Evolutionary conservation across 768 basidiomycete genomes (phyloP), one percentile per base, ranked within the genome.

Genomic region (Tulasnella sp.): DNA sequence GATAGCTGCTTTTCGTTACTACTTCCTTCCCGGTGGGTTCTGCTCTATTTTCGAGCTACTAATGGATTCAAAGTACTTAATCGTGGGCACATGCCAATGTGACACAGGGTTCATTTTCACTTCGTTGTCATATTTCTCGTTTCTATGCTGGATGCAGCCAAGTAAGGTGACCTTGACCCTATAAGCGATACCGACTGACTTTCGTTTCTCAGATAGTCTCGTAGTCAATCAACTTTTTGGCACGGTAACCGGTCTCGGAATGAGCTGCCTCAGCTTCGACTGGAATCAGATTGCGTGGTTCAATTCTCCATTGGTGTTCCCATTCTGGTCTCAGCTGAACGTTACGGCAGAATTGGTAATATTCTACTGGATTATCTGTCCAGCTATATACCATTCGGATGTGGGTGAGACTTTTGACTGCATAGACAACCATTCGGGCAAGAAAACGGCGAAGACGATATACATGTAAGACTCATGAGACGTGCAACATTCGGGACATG

Each of bases 251-350:
- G 96, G 96, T 0, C 80, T 95, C 62, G 96, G 96, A 7, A 89
- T 97, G 90, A 89, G 92, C 67, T 70, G 95, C 69, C 76, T 98
- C 72, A 97, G 95, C 1, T 97, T 98, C 79, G 96, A 98, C 80
- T 98, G 96, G 96, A 75, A 84, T 81, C 85, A 90, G 76, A 87
- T 92, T 59, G 75, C 84, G 17, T 91, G 86, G 84, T 84, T 89
- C 68, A 87, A 86, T 3, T 88, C 86, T 41, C 91, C 91, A 7
- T 80, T 92, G 65, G 86, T 89, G 82, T 84, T 89, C 44, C 97
- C 96, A 3, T 99, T 96, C 96, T 98, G 96, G 96, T 96, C 95
- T 1, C 87, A 93, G n/a, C n/a, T n/a, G n/a, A n/a, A n/a, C n/a
- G n/a, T n/a, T n/a, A n/a, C n/a, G n/a, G n/a, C n/a, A n/a, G n/a